A percentile compares a stretch with the other conserved stretches of the same genome.
Evolutionary conservation across 2,329 filamentous ascomycete genomes (phyloP).

Genomic region (Mollisiaceae sp.): DNA sequence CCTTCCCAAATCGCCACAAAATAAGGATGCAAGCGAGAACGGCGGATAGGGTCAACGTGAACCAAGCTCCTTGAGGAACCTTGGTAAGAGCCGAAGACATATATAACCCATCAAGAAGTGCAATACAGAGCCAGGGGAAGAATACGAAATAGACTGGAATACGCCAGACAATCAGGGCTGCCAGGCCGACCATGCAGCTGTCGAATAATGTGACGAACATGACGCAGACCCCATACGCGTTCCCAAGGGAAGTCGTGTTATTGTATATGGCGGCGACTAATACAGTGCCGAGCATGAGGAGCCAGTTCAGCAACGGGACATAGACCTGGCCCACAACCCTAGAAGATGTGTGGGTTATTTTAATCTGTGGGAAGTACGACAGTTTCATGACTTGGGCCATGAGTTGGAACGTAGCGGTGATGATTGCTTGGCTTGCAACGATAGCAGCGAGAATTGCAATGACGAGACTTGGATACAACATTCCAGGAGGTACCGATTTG

Average conservation of each 20-base stretch:
- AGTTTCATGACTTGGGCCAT: conserved; percentile 74
- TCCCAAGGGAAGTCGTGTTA: conserved; percentile 71
- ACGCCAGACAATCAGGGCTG: conserved; percentile 74
- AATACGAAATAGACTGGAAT: conserved; percentile 63
- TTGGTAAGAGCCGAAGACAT: conserved; percentile 73
- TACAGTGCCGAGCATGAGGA: conserved; percentile 75
- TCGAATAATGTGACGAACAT: conserved; percentile 81
- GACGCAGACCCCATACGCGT: conserved; percentile 72
- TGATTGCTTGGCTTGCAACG: conserved; percentile 79
- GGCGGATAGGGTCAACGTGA: conserved; percentile 69
- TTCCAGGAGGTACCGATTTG: conserved; percentile 68
- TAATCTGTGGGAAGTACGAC: conserved; percentile 76
- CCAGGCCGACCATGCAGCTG: conserved; percentile 74
- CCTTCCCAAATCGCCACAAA: conserved; percentile 80
- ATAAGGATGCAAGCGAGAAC: conserved; percentile 69
- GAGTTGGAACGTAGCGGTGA: conserved; percentile 73
- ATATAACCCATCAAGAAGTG: conserved; percentile 69
- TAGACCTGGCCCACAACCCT: conserved; percentile 81
- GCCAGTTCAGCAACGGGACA: conserved; percentile 75
- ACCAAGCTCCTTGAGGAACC: conserved; percentile 78
- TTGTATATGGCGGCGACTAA: conserved; percentile 75
- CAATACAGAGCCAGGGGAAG: conserved; percentile 65
- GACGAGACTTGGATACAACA: conserved; percentile 70
- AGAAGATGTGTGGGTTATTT: conserved; percentile 75
- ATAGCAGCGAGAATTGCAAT: conserved; percentile 75